These are phyloP conservation scores for Candida gorgasii DNA, from an alignment of 805 yeast species.

Conservation along the genomic window DNA sequence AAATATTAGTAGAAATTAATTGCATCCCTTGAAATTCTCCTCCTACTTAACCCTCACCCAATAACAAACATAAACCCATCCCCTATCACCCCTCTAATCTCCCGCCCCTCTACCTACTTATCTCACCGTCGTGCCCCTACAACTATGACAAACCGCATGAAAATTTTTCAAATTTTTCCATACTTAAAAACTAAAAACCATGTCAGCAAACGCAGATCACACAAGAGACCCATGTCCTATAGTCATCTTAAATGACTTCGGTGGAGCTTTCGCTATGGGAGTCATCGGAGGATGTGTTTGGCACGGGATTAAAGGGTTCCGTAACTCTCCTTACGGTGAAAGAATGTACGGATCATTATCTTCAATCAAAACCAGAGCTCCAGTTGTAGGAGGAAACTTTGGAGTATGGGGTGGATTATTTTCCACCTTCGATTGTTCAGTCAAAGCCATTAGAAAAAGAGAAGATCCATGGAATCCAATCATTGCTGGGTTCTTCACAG, in stretches of 20 bases:
- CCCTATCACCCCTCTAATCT: background rate
- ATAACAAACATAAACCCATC: too few species aligned
- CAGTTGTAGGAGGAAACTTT: conserved; percentile 97
- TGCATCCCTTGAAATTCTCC: too few species aligned
- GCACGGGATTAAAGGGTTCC: conserved; percentile 99
- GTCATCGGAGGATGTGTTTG: conserved; percentile 97
- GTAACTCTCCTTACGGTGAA: conserved; percentile 97
- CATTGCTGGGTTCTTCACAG: conserved; percentile 96
- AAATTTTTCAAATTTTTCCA: conserved; percentile 52
- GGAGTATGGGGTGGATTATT: conserved; percentile 99
- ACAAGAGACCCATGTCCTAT: conserved; percentile 99
- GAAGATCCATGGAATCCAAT: conserved; percentile 99
- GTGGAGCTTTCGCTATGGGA: conserved; percentile 99
- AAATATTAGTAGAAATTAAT: too few species aligned
- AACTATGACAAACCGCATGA: background rate
- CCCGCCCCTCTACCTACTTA: too few species aligned
- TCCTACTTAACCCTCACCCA: too few species aligned
- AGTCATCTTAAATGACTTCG: conserved; percentile 93
- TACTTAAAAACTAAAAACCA: background rate
- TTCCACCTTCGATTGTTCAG: conserved; percentile 92
- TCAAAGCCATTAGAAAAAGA: conserved; percentile 92
- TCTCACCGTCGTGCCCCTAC: background rate
- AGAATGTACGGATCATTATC: conserved; percentile 85
- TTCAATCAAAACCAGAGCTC: conserved; percentile 95
- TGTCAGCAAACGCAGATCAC: conserved; percentile 67